A percentile compares a stretch with the other conserved stretches of the same genome.
Conservation (phyloP, 805 yeast species). For the Wickerhamomyces sydowiorum region DNA sequence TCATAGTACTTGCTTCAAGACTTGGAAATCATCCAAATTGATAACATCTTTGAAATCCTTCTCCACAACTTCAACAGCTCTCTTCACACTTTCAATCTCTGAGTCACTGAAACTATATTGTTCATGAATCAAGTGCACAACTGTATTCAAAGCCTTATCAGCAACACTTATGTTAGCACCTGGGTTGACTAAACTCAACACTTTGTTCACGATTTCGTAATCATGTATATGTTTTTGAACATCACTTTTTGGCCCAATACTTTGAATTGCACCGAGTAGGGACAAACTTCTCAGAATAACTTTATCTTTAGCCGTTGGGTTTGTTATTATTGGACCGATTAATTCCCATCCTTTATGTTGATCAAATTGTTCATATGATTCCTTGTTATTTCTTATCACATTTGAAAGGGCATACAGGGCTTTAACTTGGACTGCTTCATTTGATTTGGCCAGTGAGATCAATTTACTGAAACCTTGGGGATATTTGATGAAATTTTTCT, state of each 20-base stretch:
- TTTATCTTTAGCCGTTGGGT: constrained; percentile 27
- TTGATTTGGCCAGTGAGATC: constrained; percentile 32
- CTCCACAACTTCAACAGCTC: constrained; percentile 34
- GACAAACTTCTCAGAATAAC: constrained; percentile 50
- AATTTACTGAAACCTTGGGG: constrained; percentile 41
- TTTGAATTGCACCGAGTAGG: constrained; percentile 51
- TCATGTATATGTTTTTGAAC: constrained; percentile 32
- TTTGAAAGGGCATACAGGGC: constrained; percentile 76
- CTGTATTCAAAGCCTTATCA: constrained; percentile 50
- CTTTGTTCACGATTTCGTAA: constrained; percentile 20
- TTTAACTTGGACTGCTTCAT: constrained; percentile 42
- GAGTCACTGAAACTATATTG: constrained; percentile 39
- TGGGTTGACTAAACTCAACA: constrained; percentile 19
- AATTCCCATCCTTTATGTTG: constrained; percentile 57
- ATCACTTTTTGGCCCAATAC: constrained; percentile 41
- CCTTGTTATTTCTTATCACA: constrained; percentile 60
- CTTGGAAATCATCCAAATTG: constrained; percentile 47
- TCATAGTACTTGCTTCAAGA: constrained; percentile 38
- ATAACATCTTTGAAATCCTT: constrained; percentile 38
- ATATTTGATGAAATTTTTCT: constrained; percentile 54
- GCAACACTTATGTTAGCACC: constrained; percentile 39
- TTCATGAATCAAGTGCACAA: constrained; percentile 39
- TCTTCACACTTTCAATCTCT: constrained; percentile 33
- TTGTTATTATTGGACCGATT: constrained; percentile 28
- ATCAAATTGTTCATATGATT: constrained; percentile 51